Evolutionary conservation across 1,284 basidiomycete genomes (phyloP).

Genomic region (Ceratobasidium sp.): DNA sequence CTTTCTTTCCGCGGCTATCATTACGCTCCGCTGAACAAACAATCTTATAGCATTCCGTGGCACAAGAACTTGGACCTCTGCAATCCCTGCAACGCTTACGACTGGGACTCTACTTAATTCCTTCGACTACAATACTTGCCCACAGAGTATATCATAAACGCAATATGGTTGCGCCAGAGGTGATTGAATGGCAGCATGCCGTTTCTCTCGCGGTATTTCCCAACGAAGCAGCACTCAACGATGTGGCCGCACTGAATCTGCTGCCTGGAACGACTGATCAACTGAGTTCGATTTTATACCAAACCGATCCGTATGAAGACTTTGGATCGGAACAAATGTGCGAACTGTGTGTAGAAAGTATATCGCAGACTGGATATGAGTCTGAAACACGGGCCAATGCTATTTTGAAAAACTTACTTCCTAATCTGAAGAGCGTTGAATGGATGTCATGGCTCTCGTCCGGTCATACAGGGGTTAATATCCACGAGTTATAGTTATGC

Average conservation of each 20-base stretch:
- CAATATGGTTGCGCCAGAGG: constrained; percentile 1
- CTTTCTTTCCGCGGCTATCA: too few species aligned
- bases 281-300: constrained; percentile 7
- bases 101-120: constrained; percentile 29
- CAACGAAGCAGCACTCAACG: neutral
- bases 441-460: constrained; percentile 33
- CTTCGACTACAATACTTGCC: constrained; percentile 25
- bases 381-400: constrained; percentile 6
- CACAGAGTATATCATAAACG: constrained; percentile 29
- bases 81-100: neutral
- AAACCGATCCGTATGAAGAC: constrained; percentile 1
- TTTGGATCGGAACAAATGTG: constrained; percentile 10
- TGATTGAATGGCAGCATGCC: constrained; percentile 29
- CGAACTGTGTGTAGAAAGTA: neutral
- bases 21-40: neutral
- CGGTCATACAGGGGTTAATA: constrained; percentile 7
- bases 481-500: neutral
- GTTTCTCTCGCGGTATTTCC: neutral
- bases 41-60: constrained; percentile 34
- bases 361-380: neutral
- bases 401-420: neutral
- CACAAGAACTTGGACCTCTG: constrained; percentile 6
- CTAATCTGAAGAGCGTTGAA: neutral
- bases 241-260: neutral
- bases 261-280: constrained; percentile 8